Evolutionary conservation across 352 stramenopile genomes (phyloP).

Genomic region (Globisporangium takayamanum): DNA sequence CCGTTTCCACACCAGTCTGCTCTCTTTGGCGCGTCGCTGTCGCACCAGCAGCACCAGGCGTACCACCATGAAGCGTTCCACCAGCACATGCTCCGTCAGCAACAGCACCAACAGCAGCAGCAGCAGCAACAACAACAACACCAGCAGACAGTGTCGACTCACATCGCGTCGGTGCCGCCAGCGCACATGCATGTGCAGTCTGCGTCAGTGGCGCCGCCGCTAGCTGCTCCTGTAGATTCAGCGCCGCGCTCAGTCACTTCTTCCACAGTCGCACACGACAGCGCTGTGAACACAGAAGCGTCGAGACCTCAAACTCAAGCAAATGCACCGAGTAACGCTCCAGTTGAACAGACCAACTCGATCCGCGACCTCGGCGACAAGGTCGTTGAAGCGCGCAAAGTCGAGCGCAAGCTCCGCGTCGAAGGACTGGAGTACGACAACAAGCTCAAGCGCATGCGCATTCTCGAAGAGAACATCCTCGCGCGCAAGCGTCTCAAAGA

Average conservation of each 20-base stretch:
- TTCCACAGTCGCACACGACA: not conserved
- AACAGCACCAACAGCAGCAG: not conserved
- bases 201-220: no score
- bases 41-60: not conserved
- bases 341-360: not conserved
- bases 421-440: slow-evolving; percentile 16
- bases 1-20: not conserved
- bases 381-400: slow-evolving; percentile 12
- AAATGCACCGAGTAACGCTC: not conserved
- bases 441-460: slow-evolving; percentile 16
- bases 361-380: slow-evolving; percentile 12
- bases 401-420: slow-evolving; percentile 11
- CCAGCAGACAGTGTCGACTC: not conserved
- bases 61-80: not conserved
- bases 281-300: not conserved
- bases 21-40: not conserved
- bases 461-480: slow-evolving; percentile 16
- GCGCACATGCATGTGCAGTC: not conserved
- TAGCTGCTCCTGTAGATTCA: no score
- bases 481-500: slow-evolving; percentile 16
- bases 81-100: slow-evolving; percentile 1
- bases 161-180: not conserved
- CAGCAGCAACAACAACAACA: not conserved
- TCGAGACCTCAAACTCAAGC: not conserved
- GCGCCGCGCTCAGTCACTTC: not conserved